Conservation (phyloP, 352 stramenopile genomes). For the Blastocystis sp. region DNA sequence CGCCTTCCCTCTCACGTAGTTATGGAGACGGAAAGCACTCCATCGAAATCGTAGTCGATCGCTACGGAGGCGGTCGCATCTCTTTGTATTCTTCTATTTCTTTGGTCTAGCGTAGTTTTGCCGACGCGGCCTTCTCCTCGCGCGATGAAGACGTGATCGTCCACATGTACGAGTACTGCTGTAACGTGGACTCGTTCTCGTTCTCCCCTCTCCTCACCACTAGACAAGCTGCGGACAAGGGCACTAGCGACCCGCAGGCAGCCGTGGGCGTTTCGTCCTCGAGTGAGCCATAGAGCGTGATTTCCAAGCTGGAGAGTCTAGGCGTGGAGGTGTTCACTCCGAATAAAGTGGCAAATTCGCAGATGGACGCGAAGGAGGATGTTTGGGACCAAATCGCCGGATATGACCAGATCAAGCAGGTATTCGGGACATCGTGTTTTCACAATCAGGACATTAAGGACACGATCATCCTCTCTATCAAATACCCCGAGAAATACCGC, state of each 20-base stretch:
- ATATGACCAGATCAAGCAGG: constrained; percentile 65
- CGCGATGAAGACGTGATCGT: constrained; percentile 51
- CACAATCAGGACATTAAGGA: constrained; percentile 81
- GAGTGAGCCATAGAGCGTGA: constrained; percentile 20
- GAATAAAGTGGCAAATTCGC: neutral
- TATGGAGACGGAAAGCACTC: constrained; percentile 62
- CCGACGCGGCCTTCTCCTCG: constrained; percentile 9
- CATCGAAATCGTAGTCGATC: constrained; percentile 30
- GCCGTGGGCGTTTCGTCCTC: neutral
- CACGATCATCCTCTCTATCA: constrained; percentile 84
- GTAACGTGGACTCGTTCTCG: constrained; percentile 1
- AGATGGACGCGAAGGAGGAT: constrained; percentile 8
- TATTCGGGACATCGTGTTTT: neutral
- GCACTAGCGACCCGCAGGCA: neutral
- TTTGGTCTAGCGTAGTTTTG: constrained; percentile 12
- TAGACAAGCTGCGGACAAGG: constrained; percentile 34
- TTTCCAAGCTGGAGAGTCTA: constrained; percentile 19
- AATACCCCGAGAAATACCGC: constrained; percentile 85
- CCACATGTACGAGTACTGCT: constrained; percentile 43
- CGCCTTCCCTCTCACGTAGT: neutral
- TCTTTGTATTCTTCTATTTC: constrained; percentile 18
- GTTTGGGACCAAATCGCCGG: constrained; percentile 60
- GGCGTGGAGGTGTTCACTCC: constrained; percentile 44
- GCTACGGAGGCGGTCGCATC: constrained; percentile 25
- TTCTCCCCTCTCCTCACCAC: neutral